Percentiles rank a stretch among this genome's conserved stretches.
Conservation (phyloP, 2,329 filamentous ascomycete species). For the Septoria linicola region DNA sequence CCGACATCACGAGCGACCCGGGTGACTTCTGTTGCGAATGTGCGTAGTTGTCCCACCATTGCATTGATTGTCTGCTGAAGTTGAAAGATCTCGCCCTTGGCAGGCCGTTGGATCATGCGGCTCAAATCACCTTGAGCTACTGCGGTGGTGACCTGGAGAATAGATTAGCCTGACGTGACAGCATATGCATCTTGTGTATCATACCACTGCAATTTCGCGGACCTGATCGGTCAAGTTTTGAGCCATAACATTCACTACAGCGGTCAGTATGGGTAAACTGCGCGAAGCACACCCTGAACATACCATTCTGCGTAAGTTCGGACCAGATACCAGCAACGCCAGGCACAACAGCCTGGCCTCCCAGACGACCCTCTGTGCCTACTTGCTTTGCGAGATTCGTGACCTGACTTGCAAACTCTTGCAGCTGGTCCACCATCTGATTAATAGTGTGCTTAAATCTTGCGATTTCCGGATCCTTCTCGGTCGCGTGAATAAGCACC, state of each 20-base stretch:
- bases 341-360: conserved; percentile 88
- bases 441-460: conserved; percentile 98
- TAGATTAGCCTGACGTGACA: too few relatives aligned
- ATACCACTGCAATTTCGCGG: conserved; percentile 80
- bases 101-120: conserved; percentile 93
- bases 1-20: conserved; percentile 65
- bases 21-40: conserved; percentile 64
- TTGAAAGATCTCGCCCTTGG: conserved; percentile 89
- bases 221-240: conserved; percentile 98
- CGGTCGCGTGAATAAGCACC: conserved; percentile 89
- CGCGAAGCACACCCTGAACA: conserved; percentile 23
- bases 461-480: conserved; percentile 97
- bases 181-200: background rate
- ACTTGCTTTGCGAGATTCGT: conserved; percentile 92
- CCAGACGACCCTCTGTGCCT: conserved; percentile 90
- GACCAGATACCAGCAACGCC: conserved; percentile 98
- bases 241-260: conserved; percentile 89
- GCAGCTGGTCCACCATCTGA: conserved; percentile 97
- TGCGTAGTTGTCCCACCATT: conserved; percentile 67
- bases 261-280: conserved; percentile 25
- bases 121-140: conserved; percentile 92
- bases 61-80: conserved; percentile 83
- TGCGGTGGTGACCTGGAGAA: conserved; percentile 72
- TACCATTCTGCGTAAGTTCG: conserved; percentile 70
- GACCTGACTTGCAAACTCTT: conserved; percentile 94